These are phyloP conservation scores for Vaccinium macrocarpon DNA, from an alignment of 148 eudicot species.

Conservation along the genomic window DNA sequence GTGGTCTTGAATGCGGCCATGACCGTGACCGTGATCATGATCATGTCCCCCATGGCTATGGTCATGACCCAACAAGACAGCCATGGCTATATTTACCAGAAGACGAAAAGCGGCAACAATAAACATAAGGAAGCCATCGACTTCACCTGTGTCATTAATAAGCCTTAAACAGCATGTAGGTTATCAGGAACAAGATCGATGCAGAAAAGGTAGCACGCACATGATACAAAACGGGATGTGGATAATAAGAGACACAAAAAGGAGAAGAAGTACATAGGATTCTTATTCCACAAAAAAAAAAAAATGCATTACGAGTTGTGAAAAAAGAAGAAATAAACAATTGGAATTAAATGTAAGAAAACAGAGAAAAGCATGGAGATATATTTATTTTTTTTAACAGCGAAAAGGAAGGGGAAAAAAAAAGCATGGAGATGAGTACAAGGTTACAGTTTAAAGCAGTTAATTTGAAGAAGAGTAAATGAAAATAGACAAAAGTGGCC, in stretches of 20 bases:
- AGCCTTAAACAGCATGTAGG: conserved; percentile 28
- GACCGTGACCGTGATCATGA: conserved; percentile 31
- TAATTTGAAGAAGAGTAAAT: neutral
- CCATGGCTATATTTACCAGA: conserved; percentile 76
- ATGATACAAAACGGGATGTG: neutral
- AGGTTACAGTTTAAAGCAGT: no score
- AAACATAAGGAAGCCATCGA: conserved; percentile 84
- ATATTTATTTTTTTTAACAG: neutral
- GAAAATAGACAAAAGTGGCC: neutral
- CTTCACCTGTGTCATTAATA: conserved; percentile 62
- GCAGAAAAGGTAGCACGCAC: neutral
- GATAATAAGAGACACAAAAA: neutral
- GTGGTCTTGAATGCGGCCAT: conserved; percentile 24
- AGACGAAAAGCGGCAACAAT: conserved; percentile 75
- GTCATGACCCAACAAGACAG: conserved; percentile 73
- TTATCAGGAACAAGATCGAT: neutral
- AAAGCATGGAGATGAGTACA: neutral
- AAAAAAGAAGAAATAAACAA: neutral
- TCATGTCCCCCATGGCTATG: conserved; percentile 7
- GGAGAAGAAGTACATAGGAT: neutral
- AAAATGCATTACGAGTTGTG: neutral
- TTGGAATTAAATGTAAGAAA: neutral
- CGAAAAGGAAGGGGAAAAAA: no score
- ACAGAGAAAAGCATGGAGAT: neutral
- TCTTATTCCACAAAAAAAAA: neutral